These are phyloP conservation scores for Sindora glabra DNA, from an alignment of 306 rosid genomes.

Conservation along the genomic window DNA sequence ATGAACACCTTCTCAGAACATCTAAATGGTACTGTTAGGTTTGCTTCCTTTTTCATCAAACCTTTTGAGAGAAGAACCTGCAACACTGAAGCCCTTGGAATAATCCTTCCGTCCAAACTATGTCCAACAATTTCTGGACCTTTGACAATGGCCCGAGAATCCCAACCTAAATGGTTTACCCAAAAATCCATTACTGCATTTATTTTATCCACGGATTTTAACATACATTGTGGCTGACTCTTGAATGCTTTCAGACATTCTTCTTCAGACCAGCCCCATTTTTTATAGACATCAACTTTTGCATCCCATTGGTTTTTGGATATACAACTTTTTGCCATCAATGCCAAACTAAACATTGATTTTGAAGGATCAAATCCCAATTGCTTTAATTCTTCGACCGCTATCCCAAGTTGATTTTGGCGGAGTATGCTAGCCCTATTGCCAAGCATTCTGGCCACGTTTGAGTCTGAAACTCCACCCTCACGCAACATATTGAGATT, in stretches of 20 bases:
- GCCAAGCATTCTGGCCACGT: too few relatives aligned
- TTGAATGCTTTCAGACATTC: conserved; percentile 1
- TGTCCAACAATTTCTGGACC: not conserved
- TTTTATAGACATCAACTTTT: conserved; percentile 13
- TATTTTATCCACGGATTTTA: conserved; percentile 12
- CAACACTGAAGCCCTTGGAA: conserved; percentile 21
- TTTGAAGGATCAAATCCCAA: conserved; percentile 19
- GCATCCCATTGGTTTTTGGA: conserved; percentile 15
- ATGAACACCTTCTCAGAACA: not conserved
- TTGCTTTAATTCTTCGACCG: conserved; percentile 7
- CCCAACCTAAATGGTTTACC: conserved; percentile 18
- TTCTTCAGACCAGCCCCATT: conserved; percentile 25
- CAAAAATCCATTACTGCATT: conserved; percentile 6
- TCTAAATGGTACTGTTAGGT: not conserved
- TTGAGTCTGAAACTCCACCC: too few relatives aligned
- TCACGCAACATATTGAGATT: too few relatives aligned
- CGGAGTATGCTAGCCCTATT: too few relatives aligned
- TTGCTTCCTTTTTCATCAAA: not conserved
- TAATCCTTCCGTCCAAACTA: conserved; percentile 14
- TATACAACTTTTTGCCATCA: not conserved
- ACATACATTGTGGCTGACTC: conserved; percentile 15
- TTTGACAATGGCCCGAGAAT: not conserved
- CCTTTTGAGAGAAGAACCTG: conserved; percentile 10
- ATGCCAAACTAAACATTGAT: not conserved
- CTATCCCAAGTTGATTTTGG: too few relatives aligned